Evolutionary conservation across 441 rosid genomes (phyloP).

Genomic region (Euphorbia celastroides): DNA sequence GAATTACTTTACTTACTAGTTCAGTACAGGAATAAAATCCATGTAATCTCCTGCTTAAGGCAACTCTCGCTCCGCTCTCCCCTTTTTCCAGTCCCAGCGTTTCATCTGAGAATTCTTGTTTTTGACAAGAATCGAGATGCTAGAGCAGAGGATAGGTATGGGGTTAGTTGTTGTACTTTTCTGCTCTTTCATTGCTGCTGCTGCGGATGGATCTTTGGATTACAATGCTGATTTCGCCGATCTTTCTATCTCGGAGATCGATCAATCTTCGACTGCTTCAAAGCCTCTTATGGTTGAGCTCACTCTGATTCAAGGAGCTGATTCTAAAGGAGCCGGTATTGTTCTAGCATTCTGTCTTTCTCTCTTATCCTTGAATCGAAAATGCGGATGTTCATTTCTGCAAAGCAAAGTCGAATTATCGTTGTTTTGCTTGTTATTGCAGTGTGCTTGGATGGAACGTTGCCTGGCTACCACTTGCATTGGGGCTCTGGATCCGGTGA

Average conservation of each 20-base stretch:
- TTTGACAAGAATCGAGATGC: neutral
- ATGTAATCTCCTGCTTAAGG: neutral
- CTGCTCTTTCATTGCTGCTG: constrained; percentile 19
- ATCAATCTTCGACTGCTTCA: constrained; percentile 26
- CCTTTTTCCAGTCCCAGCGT: neutral
- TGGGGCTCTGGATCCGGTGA: constrained; percentile 79
- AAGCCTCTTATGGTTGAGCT: constrained; percentile 65
- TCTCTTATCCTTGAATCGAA: neutral
- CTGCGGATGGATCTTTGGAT: constrained; percentile 38
- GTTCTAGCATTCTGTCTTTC: neutral
- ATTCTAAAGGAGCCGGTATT: constrained; percentile 76
- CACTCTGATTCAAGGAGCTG: constrained; percentile 80
- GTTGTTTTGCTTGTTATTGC: constrained; percentile 4
- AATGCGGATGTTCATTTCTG: neutral
- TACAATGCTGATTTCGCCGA: constrained; percentile 26
- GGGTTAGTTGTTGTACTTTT: constrained; percentile 4
- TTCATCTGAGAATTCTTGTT: neutral
- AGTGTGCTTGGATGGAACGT: constrained; percentile 96
- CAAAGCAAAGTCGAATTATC: neutral
- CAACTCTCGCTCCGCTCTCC: too few relatives aligned
- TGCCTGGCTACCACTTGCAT: constrained; percentile 89
- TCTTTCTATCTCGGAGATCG: constrained; percentile 31
- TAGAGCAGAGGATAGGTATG: constrained; percentile 10
- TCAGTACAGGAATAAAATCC: neutral
- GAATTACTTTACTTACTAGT: neutral